These are phyloP conservation scores for Handroanthus guayacan DNA, from an alignment of 257 asterid genomes.

Conservation along the genomic window DNA sequence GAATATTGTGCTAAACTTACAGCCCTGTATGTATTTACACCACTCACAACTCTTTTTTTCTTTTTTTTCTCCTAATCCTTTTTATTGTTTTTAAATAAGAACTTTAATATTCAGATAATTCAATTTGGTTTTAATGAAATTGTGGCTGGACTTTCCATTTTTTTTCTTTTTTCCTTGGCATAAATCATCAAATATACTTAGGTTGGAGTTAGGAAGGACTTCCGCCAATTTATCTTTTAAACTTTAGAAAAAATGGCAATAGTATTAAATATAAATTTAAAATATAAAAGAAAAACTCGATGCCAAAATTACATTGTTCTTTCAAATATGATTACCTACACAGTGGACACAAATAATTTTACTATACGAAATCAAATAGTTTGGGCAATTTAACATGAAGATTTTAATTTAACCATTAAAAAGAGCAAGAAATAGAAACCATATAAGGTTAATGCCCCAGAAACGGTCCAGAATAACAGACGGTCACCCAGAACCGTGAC, in stretches of 20 bases:
- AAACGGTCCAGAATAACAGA: neutral
- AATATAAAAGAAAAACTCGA: too few relatives aligned
- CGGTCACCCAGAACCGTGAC: conserved; percentile 1
- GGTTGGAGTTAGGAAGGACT: neutral
- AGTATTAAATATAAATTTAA: too few relatives aligned
- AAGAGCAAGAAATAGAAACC: neutral
- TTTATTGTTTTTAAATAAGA: neutral
- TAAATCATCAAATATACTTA: neutral
- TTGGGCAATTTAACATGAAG: too few relatives aligned
- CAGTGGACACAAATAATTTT: too few relatives aligned
- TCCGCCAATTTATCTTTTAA: neutral
- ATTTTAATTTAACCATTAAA: neutral
- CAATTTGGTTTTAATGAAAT: neutral
- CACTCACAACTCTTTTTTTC: neutral
- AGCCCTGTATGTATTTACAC: neutral
- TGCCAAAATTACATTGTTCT: too few relatives aligned
- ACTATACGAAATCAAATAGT: too few relatives aligned
- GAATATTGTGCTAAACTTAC: neutral
- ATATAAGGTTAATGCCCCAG: neutral
- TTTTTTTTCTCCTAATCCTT: neutral
- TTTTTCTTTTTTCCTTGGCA: neutral
- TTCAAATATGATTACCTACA: too few relatives aligned
- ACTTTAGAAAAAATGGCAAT: too few relatives aligned
- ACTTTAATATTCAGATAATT: neutral
- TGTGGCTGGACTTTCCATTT: neutral